These are phyloP conservation scores for Circinella minor DNA, from an alignment of 371 early-diverging fungal species.

Conservation along the genomic window DNA sequence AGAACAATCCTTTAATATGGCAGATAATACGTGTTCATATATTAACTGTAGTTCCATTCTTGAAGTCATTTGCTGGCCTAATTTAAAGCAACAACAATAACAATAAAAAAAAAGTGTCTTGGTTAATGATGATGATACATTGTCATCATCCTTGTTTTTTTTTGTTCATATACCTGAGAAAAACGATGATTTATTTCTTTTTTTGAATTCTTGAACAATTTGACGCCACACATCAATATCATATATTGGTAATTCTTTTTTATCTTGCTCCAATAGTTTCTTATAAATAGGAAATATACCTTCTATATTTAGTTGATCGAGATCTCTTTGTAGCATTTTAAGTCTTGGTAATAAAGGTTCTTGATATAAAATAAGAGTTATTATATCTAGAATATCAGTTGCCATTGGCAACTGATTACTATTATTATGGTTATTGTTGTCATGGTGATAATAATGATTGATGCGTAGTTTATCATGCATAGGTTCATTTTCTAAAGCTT, in stretches of 20 bases:
- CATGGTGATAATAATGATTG: constrained; percentile 3
- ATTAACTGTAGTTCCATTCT: constrained; percentile 30
- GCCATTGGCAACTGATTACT: no score
- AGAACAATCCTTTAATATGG: constrained; percentile 69
- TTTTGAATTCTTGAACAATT: constrained; percentile 20
- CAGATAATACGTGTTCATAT: constrained; percentile 57
- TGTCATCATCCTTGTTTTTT: no score
- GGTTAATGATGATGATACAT: no score
- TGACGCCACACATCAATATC: constrained; percentile 33
- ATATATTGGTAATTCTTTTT: background rate
- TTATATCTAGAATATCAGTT: no score
- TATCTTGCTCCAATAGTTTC: background rate
- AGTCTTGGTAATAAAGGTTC: constrained; percentile 48
- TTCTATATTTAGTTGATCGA: constrained; percentile 57
- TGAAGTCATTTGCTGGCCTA: no score
- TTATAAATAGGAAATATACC: constrained; percentile 36
- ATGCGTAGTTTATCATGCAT: constrained; percentile 41
- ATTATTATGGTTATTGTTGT: background rate
- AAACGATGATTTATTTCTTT: constrained; percentile 8
- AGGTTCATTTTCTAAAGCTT: constrained; percentile 25
- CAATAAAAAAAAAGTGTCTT: no score
- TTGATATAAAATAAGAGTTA: constrained; percentile 22
- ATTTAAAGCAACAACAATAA: no score
- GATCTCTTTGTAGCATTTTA: constrained; percentile 38
- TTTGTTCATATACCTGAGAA: background rate